phyloP scores from a whole-genome alignment of 148 eudicot species.

The Rhododendron vialii region DNA sequence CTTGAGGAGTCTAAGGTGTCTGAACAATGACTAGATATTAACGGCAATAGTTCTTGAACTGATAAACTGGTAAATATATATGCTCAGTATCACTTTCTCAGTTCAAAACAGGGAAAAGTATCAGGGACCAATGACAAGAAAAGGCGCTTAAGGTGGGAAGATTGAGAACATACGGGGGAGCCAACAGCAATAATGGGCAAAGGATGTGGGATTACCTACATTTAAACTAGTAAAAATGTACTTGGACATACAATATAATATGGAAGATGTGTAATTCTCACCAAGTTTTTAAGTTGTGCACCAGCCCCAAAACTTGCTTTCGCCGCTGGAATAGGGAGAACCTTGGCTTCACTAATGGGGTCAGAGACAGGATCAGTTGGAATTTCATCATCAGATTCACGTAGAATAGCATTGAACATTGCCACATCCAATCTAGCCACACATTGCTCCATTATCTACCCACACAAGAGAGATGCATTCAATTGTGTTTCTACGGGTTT shows the following conservation, averaged over 20 bases:
- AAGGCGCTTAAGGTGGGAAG: background rate
- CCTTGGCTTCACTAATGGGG: constrained; percentile 77
- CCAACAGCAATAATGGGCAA: background rate
- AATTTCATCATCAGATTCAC: constrained; percentile 80
- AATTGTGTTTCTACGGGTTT: background rate
- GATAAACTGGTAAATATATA: background rate
- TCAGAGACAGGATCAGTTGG: constrained; percentile 97
- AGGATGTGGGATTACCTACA: background rate
- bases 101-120: background rate
- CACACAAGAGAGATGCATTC: background rate
- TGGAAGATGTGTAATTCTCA: constrained; percentile 25
- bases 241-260: background rate
- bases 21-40: background rate
- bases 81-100: background rate
- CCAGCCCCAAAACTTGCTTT: constrained; percentile 93
- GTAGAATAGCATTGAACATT: constrained; percentile 93
- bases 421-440: constrained; percentile 89
- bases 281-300: constrained; percentile 88
- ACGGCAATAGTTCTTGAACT: background rate
- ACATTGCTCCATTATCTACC: constrained; percentile 94
- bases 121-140: background rate
- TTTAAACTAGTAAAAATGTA: background rate
- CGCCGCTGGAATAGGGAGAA: constrained; percentile 85
- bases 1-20: background rate
- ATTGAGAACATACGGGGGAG: background rate